A percentile compares a stretch with the other conserved stretches of the same genome.
phyloP scores from a whole-genome alignment of 1,139 yeast genomes.

The Lodderomyces jiufengensis region DNA sequence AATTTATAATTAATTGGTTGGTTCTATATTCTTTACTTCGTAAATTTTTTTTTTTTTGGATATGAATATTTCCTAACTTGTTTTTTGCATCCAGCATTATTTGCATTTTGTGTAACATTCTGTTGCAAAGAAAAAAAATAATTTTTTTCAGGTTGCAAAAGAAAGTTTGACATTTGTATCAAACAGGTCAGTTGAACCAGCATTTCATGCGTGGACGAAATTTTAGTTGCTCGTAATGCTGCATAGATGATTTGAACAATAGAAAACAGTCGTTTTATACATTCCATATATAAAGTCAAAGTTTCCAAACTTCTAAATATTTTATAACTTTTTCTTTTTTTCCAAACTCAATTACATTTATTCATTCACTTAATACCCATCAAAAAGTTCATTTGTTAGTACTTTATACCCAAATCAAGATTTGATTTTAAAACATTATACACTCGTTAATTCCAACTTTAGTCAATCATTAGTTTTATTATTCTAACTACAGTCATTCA shows the following conservation, averaged over 20 bases:
- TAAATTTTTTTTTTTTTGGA: not conserved
- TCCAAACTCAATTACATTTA: not conserved
- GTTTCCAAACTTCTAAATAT: no score
- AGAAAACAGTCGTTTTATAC: no score
- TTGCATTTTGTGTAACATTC: slow-evolving; percentile 6
- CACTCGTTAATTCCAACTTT: slow-evolving; percentile 12
- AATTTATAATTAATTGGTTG: no score
- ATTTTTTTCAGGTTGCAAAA: not conserved
- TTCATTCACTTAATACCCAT: not conserved
- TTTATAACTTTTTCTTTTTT: no score
- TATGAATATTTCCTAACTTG: slow-evolving; percentile 6
- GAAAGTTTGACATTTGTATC: not conserved
- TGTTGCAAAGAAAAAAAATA: no score
- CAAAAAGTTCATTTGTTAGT: not conserved
- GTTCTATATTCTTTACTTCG: not conserved
- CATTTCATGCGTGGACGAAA: slow-evolving; percentile 1
- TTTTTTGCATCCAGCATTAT: slow-evolving; percentile 21
- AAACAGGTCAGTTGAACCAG: slow-evolving; percentile 3
- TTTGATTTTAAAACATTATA: not conserved
- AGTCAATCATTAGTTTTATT: slow-evolving; percentile 5
- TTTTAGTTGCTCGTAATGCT: not conserved
- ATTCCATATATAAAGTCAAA: no score
- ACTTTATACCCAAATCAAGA: not conserved
- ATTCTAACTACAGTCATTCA: slow-evolving; percentile 23
- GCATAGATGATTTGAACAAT: not conserved